Percentiles rank a stretch among this genome's conserved stretches.
Conservation (phyloP, 2,329 filamentous ascomycete genomes). For the Dactylellina sp. region DNA sequence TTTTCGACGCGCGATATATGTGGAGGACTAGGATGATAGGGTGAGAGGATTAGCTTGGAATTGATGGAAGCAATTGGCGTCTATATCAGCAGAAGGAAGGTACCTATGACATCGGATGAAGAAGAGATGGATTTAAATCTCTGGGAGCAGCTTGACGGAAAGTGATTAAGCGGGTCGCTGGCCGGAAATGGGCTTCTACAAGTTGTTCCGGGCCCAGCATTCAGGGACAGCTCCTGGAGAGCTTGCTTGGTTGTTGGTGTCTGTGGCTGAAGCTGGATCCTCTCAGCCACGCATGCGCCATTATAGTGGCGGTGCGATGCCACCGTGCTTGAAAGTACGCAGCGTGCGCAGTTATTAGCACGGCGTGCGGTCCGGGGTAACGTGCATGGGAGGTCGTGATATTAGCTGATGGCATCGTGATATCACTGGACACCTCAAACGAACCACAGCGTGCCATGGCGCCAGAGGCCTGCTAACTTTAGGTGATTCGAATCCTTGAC, state of each 20-base stretch:
- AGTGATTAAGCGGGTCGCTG: slow-evolving; percentile 13
- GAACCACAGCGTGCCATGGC: too few species aligned
- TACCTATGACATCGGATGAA: slow-evolving; percentile 24
- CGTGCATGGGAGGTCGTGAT: not conserved
- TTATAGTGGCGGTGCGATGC: slow-evolving; percentile 14
- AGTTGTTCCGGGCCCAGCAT: slow-evolving; percentile 29
- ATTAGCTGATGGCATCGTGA: slow-evolving; percentile 10
- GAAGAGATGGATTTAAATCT: slow-evolving; percentile 7
- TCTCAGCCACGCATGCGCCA: slow-evolving; percentile 16
- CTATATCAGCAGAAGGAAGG: not conserved
- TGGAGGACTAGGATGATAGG: slow-evolving; percentile 25
- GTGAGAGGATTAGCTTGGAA: slow-evolving; percentile 27
- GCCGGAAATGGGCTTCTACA: slow-evolving; percentile 14
- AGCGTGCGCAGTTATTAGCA: slow-evolving; percentile 34
- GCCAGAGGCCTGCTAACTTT: too few species aligned
- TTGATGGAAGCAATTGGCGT: not conserved
- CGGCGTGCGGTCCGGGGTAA: not conserved
- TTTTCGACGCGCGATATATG: slow-evolving; percentile 34
- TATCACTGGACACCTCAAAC: slow-evolving; percentile 32
- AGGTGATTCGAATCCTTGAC: not conserved
- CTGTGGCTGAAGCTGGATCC: slow-evolving; percentile 34
- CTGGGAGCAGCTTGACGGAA: not conserved
- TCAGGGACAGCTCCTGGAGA: slow-evolving; percentile 42
- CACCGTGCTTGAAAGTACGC: slow-evolving; percentile 28
- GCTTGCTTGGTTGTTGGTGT: slow-evolving; percentile 34